Percentiles rank a stretch among this genome's conserved stretches.
phyloP scores from a whole-genome alignment of 106 monocot genomes.

The Dioscorea dumetorum region DNA sequence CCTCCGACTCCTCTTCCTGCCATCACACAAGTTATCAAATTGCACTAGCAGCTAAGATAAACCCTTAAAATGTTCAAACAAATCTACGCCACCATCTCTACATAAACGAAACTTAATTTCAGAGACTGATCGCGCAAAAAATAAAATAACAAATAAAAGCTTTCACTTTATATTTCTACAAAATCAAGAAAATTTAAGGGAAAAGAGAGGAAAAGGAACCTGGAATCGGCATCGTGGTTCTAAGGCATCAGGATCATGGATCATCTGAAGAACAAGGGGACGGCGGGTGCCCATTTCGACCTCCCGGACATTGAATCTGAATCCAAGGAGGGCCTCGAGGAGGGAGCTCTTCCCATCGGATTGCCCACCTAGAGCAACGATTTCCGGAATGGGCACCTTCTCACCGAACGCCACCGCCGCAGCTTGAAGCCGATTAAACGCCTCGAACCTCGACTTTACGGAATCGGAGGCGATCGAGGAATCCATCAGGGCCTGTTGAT shows the following conservation, averaged over 20 bases:
- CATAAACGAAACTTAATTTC: no score
- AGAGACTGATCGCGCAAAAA: no score
- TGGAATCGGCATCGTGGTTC: conserved; percentile 94
- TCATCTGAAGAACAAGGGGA: conserved; percentile 98
- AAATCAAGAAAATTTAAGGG: neutral
- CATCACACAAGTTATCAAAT: no score
- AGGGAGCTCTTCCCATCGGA: conserved; percentile 99
- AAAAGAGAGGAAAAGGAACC: conserved; percentile 21
- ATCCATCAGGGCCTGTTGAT: neutral
- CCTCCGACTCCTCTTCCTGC: conserved; percentile 97
- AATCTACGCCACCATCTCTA: no score
- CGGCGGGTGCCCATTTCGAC: conserved; percentile 98
- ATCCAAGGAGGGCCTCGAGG: conserved; percentile 88
- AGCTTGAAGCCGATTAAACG: conserved; percentile 96
- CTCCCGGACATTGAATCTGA: conserved; percentile 96
- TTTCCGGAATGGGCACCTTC: conserved; percentile 92
- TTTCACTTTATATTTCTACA: neutral
- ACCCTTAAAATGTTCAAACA: no score
- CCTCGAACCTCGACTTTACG: conserved; percentile 80
- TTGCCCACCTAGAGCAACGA: conserved; percentile 89
- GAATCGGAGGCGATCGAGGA: conserved; percentile 1
- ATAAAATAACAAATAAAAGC: neutral
- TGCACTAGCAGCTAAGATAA: no score
- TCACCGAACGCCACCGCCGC: conserved; percentile 95
- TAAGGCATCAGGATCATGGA: conserved; percentile 79